These are phyloP conservation scores for Cryptosporidium sp. DNA, from an alignment of 169 alveolate species.

Conservation along the genomic window DNA sequence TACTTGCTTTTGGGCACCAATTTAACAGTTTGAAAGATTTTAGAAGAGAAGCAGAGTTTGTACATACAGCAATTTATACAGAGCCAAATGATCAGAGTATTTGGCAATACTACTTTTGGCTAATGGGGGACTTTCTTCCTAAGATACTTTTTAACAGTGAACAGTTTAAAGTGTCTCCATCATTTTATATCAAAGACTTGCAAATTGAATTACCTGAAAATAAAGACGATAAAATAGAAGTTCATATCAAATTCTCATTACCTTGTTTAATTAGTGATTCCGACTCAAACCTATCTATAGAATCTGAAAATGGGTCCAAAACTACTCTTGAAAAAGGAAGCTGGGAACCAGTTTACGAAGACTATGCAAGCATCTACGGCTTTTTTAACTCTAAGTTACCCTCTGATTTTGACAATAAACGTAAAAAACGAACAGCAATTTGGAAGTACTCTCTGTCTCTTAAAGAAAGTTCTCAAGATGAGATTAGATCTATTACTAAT, in stretches of 20 bases:
- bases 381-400: slow-evolving; percentile 15
- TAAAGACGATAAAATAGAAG: not conserved
- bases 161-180: not conserved
- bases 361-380: not conserved
- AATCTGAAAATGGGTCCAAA: not conserved
- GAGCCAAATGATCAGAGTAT: slow-evolving; percentile 79
- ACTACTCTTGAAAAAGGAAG: slow-evolving; percentile 20
- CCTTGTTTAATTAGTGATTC: not conserved
- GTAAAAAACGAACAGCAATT: not conserved
- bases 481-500: not conserved
- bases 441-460: not conserved
- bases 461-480: not conserved
- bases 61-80: slow-evolving; percentile 74
- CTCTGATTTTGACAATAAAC: not conserved
- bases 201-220: not conserved
- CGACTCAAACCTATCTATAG: not conserved
- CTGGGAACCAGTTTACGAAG: slow-evolving; percentile 52
- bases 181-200: slow-evolving; percentile 11
- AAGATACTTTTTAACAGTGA: slow-evolving; percentile 2
- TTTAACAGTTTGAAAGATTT: slow-evolving; percentile 1
- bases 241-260: slow-evolving; percentile 23
- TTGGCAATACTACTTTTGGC: slow-evolving; percentile 78
- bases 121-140: slow-evolving; percentile 36
- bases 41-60: slow-evolving; percentile 27
- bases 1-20: slow-evolving; percentile 1